Evolutionary conservation across 768 basidiomycete genomes (phyloP), one percentile per base, ranked within the genome.

Genomic region (Mycena epipterygia): DNA sequence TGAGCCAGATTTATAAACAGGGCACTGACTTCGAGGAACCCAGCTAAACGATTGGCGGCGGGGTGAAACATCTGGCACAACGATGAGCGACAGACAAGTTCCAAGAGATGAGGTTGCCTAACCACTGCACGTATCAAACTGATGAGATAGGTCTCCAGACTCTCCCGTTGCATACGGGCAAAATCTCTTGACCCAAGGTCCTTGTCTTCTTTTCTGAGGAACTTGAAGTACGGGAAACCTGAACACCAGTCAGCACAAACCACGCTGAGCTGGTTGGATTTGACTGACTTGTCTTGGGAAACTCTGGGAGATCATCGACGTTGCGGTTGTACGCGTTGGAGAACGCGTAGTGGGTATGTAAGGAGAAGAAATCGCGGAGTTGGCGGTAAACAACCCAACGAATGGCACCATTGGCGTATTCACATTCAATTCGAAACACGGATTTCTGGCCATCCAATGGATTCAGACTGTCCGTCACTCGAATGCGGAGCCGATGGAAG

Each of bases 341-440:
- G 23, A 98, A 83, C 1, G 92, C 85, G 78, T 97, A 98, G 78
- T 98, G 96, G 0, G 92, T 88, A 79, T 98, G 97, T 27, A 99
- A 81, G 29, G 93, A 93, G 52, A 97, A 63, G 76, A 99, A 98
- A 79, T 99, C 97, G 70, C 95, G 91, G 62, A 98, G 86, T 81
- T 97, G 92, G 60, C 97, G 91, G 80, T 96, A 96, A n/a, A 95
- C 87, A 32, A 98, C 97, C 97, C 98, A 99, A 79, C 96, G 85
- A 77, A 88, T 90, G 16, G 92, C 91, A 25, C 95, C 95, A 73
- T 97, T 96, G 0, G 95, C 97, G 79, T 99, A 99, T 80, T 98
- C 95, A 78, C 96, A 98, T 80, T 97, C 95, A 73, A 97, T 95
- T 19, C 95, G 89, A 78, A 97, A 97, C 2, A 95, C 90, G 6